Evolutionary conservation across 257 asterid species (phyloP).

Genomic region (Solanum medicagineum): DNA sequence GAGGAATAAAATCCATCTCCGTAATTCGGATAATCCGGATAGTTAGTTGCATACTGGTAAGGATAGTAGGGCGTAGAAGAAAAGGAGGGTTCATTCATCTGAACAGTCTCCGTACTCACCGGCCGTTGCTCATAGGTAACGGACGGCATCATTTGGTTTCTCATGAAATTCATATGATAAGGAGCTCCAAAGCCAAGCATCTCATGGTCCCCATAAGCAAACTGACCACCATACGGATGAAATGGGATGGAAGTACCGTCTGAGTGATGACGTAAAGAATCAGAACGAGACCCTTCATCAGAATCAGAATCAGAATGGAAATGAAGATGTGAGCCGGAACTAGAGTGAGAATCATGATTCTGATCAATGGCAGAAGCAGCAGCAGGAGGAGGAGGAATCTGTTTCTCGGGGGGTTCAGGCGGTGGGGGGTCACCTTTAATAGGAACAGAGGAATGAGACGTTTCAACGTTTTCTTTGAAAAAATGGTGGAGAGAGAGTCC

Average conservation of each 20-base stretch:
- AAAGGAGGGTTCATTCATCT: conserved; percentile 39
- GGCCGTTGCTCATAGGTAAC: conserved; percentile 63
- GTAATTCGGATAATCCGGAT: conserved; percentile 34
- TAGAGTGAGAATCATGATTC: conserved; percentile 22
- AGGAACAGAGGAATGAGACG: conserved; percentile 25
- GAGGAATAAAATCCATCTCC: conserved; percentile 16
- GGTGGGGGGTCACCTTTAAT: conserved; percentile 39
- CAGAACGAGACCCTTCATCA: conserved; percentile 27
- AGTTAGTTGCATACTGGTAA: conserved; percentile 3
- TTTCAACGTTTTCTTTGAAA: neutral
- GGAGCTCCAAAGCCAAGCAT: neutral
- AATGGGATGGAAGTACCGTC: neutral
- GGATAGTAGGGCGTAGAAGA: conserved; percentile 37
- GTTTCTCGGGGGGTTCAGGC: conserved; percentile 27
- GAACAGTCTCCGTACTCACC: conserved; percentile 41
- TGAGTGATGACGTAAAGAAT: conserved; percentile 30
- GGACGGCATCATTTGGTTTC: conserved; percentile 55
- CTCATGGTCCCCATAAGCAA: neutral
- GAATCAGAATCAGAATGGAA: conserved; percentile 47
- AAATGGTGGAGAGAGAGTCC: neutral
- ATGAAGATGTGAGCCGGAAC: conserved; percentile 71
- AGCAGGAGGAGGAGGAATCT: conserved; percentile 3
- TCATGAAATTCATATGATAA: conserved; percentile 51
- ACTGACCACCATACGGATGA: conserved; percentile 14
- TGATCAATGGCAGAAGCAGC: neutral